Conservation (phyloP, 768 basidiomycete genomes). For the Leccinum fibrillosum region DNA sequence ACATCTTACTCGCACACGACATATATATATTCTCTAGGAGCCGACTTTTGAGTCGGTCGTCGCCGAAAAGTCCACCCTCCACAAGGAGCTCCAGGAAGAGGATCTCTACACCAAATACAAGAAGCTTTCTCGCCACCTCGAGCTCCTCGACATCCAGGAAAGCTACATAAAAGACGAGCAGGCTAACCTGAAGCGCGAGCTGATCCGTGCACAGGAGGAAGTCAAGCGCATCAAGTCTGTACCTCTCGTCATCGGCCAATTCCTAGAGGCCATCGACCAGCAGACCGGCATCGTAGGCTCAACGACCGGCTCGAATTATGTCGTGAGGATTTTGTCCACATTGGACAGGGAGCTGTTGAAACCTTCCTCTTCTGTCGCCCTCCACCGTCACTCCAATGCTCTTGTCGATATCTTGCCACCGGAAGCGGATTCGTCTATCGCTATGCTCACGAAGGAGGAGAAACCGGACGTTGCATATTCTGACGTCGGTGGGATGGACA, state of each 20-base stretch:
- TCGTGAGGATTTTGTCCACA: conserved; percentile 95
- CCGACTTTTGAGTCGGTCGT: conserved; percentile 87
- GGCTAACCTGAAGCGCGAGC: conserved; percentile 94
- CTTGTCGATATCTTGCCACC: conserved; percentile 98
- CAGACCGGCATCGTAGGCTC: conserved; percentile 95
- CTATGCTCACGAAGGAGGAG: conserved; percentile 93
- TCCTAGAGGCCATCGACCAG: conserved; percentile 98
- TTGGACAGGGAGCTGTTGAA: conserved; percentile 96
- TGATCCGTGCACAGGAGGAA: conserved; percentile 98
- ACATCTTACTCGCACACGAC: not conserved
- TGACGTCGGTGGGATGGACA: conserved; percentile 96
- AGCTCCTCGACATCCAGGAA: conserved; percentile 92
- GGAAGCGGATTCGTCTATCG: conserved; percentile 95
- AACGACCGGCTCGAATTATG: conserved; percentile 97
- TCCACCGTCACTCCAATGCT: conserved; percentile 98
- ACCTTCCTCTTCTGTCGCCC: conserved; percentile 95
- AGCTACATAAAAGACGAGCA: conserved; percentile 99
- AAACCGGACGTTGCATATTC: conserved; percentile 91
- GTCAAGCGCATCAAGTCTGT: conserved; percentile 99
- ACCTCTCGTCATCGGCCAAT: conserved; percentile 98
- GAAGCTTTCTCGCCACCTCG: conserved; percentile 90
- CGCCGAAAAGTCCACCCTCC: conserved; percentile 83
- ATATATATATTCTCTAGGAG: conserved; percentile 49
- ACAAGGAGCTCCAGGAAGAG: conserved; percentile 84
- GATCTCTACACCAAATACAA: conserved; percentile 98